phyloP scores from a whole-genome alignment of 768 basidiomycete genomes.

The Trametes gibbosa region DNA sequence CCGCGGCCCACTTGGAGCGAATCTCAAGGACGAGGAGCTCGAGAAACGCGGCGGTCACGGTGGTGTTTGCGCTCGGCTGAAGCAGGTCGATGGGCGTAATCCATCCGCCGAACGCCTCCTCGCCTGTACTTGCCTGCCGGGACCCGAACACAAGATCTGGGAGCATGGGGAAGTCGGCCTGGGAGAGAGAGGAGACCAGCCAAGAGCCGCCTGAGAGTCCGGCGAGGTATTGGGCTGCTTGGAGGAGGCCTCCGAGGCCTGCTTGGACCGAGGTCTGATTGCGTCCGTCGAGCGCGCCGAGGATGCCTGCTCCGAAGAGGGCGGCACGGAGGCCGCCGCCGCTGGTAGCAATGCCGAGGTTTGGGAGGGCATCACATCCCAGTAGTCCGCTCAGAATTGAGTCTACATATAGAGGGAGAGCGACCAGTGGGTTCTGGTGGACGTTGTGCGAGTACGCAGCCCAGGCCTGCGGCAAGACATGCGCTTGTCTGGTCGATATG shows the following conservation, averaged over 20 bases:
- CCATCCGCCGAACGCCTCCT: slow-evolving; percentile 53
- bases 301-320: slow-evolving; percentile 50
- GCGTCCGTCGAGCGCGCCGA: slow-evolving; percentile 48
- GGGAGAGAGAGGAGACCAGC: slow-evolving; percentile 59
- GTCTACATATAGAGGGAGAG: slow-evolving; percentile 33
- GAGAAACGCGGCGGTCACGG: slow-evolving; percentile 52
- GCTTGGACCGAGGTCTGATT: slow-evolving; percentile 40
- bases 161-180: slow-evolving; percentile 61
- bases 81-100: slow-evolving; percentile 43
- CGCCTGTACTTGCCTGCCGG: slow-evolving; percentile 47
- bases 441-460: slow-evolving; percentile 37
- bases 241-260: slow-evolving; percentile 51
- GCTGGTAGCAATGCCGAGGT: slow-evolving; percentile 48
- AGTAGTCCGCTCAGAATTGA: slow-evolving; percentile 26
- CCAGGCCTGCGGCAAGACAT: slow-evolving; percentile 41
- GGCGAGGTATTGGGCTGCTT: slow-evolving; percentile 49
- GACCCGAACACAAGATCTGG: slow-evolving; percentile 59
- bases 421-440: slow-evolving; percentile 19
- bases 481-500: slow-evolving; percentile 31
- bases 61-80: slow-evolving; percentile 46
- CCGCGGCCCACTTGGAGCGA: slow-evolving; percentile 46
- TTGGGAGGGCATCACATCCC: slow-evolving; percentile 28
- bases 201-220: slow-evolving; percentile 65
- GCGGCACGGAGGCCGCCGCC: slow-evolving; percentile 61
- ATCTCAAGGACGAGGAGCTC: slow-evolving; percentile 56